These are phyloP conservation scores for Dendrostoma leiphaemia DNA, from an alignment of 2,329 filamentous ascomycete genomes.

Conservation along the genomic window DNA sequence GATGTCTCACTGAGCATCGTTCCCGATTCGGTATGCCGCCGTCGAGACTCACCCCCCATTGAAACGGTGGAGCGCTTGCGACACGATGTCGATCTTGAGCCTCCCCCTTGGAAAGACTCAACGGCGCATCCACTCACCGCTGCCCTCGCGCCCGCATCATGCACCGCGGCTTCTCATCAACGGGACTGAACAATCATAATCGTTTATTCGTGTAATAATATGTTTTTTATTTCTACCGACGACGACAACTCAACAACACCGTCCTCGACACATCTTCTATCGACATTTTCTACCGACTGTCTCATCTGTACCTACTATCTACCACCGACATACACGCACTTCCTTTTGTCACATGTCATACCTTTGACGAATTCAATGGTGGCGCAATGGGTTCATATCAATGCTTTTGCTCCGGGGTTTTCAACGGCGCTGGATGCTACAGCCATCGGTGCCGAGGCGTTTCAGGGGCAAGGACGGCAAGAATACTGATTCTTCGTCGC, in stretches of 20 bases:
- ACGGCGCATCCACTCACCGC: neutral
- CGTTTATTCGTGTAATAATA: neutral
- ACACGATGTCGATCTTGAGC: neutral
- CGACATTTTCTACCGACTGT: neutral
- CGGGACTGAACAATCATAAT: neutral
- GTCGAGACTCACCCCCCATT: too few species aligned
- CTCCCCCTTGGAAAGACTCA: neutral
- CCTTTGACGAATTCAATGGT: slow-evolving; percentile 5
- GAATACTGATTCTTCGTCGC: neutral
- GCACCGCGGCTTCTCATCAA: neutral
- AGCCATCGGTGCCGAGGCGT: slow-evolving; percentile 16
- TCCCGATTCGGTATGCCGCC: too few species aligned
- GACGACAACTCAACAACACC: neutral
- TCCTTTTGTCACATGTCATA: slow-evolving; percentile 16
- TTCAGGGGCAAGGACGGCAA: slow-evolving; percentile 5
- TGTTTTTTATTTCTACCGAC: neutral
- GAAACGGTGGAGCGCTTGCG: too few species aligned
- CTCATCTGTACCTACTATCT: slow-evolving; percentile 15
- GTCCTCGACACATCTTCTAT: neutral
- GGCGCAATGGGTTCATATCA: slow-evolving; percentile 12
- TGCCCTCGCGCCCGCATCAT: neutral
- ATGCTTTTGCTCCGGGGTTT: slow-evolving; percentile 3
- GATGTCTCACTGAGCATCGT: too few species aligned
- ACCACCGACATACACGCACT: slow-evolving; percentile 7
- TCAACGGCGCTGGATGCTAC: slow-evolving; percentile 13